Base-by-base conservation (phyloP, 257 asterid species). In the Cynanchum wilfordii region DNA sequence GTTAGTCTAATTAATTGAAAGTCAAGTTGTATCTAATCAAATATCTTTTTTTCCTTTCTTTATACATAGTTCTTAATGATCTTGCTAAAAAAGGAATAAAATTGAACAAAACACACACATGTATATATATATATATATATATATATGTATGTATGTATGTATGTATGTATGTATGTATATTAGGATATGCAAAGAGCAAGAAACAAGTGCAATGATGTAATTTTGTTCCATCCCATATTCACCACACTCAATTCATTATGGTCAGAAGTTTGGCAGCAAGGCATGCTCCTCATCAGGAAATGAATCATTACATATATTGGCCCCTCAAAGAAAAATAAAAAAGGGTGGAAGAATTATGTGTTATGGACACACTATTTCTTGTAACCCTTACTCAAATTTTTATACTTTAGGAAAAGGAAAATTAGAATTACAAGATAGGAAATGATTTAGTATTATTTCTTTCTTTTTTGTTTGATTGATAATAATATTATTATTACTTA, bases 271-370 rank as follows among this genome's bases (percentile, higher is more conserved):
- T 57, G 81, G 78, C 63, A 36, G 74, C 50, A 58, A 51, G 57
- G 60, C 51, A 45, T 73, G 70, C 57, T 5, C 49, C 55, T 10
- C 75, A 24, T 66, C 24, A 72, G 73, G 76, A 76, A 76, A 76
- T 22, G 57, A 72, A 45, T 56, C 36, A 71, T 72, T 56, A 20
- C 51, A 36, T 1, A 36, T 0, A 24, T 15, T 50, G 30, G 50
- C 73, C 78, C 78, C 45, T 29, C 44, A 68, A 30, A 4, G 47
- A 55, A 13, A 3, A 30, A 12, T 1, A 7, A 54, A 54, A 7
- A 54, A 20, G 2, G 0, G 3, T 7, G 38, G 38, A 33, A 33
- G 38, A 8, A 4, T 72, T 16, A 20, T 25, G n/a, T 54, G 50
- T 15, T 50, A 20, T 33, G 66, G 63, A 10, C 12, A 54, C 9